These are phyloP conservation scores for Aspergillus melleus DNA, from an alignment of 2,329 filamentous ascomycete species.

Conservation along the genomic window DNA sequence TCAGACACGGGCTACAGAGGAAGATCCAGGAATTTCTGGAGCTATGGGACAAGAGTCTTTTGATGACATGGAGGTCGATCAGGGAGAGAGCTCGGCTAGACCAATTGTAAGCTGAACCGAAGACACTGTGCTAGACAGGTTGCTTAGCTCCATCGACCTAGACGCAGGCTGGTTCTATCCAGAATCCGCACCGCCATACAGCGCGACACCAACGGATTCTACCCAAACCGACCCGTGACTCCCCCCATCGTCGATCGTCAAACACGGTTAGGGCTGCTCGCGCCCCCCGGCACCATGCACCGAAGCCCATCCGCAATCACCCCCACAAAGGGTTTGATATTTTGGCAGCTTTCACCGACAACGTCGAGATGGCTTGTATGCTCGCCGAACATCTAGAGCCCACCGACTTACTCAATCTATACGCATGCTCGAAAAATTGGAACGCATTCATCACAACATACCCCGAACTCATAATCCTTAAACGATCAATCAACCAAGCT, in stretches of 20 bases:
- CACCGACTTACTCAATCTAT: slow-evolving; percentile 62
- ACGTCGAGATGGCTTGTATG: slow-evolving; percentile 54
- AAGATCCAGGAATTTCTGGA: too few relatives aligned
- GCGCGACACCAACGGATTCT: neutral
- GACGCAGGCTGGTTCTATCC: neutral
- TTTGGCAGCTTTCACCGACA: slow-evolving; percentile 11
- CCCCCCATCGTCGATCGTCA: neutral
- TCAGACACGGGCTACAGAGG: neutral
- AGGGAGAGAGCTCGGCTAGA: neutral
- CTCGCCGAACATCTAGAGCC: slow-evolving; percentile 57
- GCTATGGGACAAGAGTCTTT: too few relatives aligned
- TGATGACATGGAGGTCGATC: too few relatives aligned
- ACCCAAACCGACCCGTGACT: neutral
- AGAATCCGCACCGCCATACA: neutral
- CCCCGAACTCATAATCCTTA: slow-evolving; percentile 59
- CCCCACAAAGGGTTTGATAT: slow-evolving; percentile 12
- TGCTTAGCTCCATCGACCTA: neutral
- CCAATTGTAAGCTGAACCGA: neutral
- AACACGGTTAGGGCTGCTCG: neutral
- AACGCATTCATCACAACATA: slow-evolving; percentile 61
- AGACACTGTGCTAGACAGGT: too few relatives aligned
- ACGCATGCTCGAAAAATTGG: slow-evolving; percentile 63
- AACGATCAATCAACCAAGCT: slow-evolving; percentile 56
- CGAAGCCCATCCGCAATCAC: neutral
- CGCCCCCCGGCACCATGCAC: neutral